phyloP scores from a whole-genome alignment of 2,329 filamentous ascomycete species.

The Pestalotiopsis sp. region DNA sequence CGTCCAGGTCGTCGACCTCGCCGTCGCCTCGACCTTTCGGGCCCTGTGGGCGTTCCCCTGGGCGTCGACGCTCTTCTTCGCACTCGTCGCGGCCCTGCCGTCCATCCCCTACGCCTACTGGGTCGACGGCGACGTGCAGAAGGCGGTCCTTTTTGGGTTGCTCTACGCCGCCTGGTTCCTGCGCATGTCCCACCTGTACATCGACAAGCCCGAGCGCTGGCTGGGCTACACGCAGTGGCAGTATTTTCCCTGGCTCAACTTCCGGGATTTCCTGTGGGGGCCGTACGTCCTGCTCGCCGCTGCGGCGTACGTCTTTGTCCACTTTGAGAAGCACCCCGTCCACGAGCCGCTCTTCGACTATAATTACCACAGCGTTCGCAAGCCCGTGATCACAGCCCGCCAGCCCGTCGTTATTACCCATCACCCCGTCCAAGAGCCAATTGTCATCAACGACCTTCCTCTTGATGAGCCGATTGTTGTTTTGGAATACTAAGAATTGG shows the following conservation, averaged over 20 bases:
- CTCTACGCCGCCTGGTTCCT: background rate
- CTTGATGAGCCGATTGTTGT: too few species aligned
- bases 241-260: background rate
- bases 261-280: background rate
- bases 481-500: background rate
- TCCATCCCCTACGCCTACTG: conserved; percentile 1
- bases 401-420: too few species aligned
- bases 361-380: too few species aligned
- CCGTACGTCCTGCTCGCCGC: background rate
- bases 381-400: too few species aligned
- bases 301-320: background rate
- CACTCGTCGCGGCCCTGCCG: background rate
- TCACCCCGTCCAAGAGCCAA: too few species aligned
- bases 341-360: background rate
- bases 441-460: too few species aligned
- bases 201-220: background rate
- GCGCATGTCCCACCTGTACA: background rate
- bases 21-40: background rate
- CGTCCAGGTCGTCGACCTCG: background rate
- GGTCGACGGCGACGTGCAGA: background rate
- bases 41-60: background rate
- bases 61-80: conserved; percentile 2
- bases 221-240: background rate
- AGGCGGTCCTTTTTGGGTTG: background rate
- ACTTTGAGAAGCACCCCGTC: background rate